These are phyloP conservation scores for Physaria fendleri DNA, from an alignment of 345 rosid genomes.

Conservation along the genomic window DNA sequence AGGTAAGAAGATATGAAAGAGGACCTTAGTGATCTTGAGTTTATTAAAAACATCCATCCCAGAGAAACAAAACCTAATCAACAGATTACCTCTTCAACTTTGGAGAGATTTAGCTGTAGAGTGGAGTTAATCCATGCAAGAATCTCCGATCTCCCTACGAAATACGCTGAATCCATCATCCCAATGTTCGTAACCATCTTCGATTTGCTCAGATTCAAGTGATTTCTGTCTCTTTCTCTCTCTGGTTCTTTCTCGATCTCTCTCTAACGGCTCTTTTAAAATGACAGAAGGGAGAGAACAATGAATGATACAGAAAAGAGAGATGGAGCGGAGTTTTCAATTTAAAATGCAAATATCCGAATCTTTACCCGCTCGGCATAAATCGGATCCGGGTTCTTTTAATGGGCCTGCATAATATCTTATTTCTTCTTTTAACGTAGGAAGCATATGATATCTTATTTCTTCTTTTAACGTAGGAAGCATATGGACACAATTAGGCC, in stretches of 20 bases:
- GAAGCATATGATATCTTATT: too few species aligned
- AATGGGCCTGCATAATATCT: too few species aligned
- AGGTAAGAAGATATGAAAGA: not conserved
- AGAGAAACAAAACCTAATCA: too few species aligned
- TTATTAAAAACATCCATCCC: constrained; percentile 97
- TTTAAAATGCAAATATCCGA: constrained; percentile 30
- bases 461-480: too few species aligned
- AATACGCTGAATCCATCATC: constrained; percentile 87
- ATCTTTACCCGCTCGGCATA: not conserved
- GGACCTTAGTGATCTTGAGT: constrained; percentile 89
- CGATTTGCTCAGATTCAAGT: constrained; percentile 9
- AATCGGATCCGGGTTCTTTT: constrained; percentile 5
- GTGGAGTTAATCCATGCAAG: constrained; percentile 91
- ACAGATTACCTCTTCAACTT: constrained; percentile 91
- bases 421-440: too few species aligned
- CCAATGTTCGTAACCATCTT: constrained; percentile 80
- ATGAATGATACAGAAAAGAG: constrained; percentile 23
- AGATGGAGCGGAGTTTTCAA: constrained; percentile 26
- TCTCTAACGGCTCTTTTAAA: constrained; percentile 33
- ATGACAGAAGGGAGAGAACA: constrained; percentile 46
- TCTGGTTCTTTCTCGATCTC: constrained; percentile 9
- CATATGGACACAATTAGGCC: too few species aligned
- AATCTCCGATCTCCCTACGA: constrained; percentile 96
- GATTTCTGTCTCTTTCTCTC: not conserved
- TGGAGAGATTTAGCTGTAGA: constrained; percentile 83